phyloP scores from a whole-genome alignment of 495 filamentous ascomycete species.

The Hypoxylon crocopeplum region DNA sequence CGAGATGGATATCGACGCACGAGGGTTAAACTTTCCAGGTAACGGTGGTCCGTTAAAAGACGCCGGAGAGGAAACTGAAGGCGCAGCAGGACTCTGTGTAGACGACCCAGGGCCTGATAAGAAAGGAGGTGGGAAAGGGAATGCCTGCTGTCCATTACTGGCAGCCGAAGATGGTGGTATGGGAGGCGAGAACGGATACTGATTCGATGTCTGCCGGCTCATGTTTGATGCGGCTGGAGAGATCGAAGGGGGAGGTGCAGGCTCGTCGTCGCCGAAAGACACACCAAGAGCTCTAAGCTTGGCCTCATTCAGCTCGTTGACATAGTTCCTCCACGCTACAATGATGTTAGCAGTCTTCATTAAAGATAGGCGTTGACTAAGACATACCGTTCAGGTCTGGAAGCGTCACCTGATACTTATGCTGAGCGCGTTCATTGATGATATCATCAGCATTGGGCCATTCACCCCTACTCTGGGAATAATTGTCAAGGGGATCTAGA shows the following conservation, averaged over 20 bases:
- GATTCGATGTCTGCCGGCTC: slow-evolving; percentile 67
- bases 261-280: slow-evolving; percentile 73
- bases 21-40: slow-evolving; percentile 57
- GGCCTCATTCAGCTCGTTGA: slow-evolving; percentile 79
- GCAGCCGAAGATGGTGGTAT: slow-evolving; percentile 68
- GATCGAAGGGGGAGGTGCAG: slow-evolving; percentile 58
- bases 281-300: slow-evolving; percentile 92
- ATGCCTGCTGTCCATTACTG: slow-evolving; percentile 64
- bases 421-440: slow-evolving; percentile 56
- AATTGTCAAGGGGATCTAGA: slow-evolving; percentile 40
- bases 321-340: slow-evolving; percentile 83
- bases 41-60: slow-evolving; percentile 60
- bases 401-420: slow-evolving; percentile 69
- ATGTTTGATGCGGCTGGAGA: slow-evolving; percentile 55
- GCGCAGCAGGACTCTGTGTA: slow-evolving; percentile 64
- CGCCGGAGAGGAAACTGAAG: slow-evolving; percentile 58
- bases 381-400: slow-evolving; percentile 69
- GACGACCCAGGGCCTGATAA: slow-evolving; percentile 58
- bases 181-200: slow-evolving; percentile 78
- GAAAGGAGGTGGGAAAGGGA: slow-evolving; percentile 65
- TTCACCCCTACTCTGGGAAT: slow-evolving; percentile 70
- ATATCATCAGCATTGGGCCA: slow-evolving; percentile 74
- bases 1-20: slow-evolving; percentile 60
- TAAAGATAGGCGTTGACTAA: not conserved
- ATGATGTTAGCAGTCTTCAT: slow-evolving; percentile 32